Conservation (phyloP, 2,329 filamentous ascomycete genomes). For the Venturia carpophila region DNA sequence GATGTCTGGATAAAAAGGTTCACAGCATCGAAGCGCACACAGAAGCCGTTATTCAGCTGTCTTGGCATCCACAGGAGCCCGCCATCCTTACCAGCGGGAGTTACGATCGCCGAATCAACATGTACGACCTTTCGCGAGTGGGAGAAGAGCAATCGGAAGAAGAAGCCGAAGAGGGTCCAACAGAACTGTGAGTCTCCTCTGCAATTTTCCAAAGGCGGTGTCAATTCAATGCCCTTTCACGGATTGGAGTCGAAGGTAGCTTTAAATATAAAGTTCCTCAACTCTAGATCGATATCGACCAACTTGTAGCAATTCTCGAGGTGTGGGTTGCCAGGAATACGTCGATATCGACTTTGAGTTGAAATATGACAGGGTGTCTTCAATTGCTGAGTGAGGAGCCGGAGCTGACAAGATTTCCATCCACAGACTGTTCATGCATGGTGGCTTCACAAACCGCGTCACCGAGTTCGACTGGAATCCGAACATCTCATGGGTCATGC, state of each 20-base stretch:
- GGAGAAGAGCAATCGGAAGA: constrained; percentile 94
- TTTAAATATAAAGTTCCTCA: too few species aligned
- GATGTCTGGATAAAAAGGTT: constrained; percentile 81
- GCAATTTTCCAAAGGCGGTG: not conserved
- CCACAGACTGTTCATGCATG: constrained; percentile 87
- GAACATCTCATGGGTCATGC: constrained; percentile 94
- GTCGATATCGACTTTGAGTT: not conserved
- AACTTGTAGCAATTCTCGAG: constrained; percentile 20
- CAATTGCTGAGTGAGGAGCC: not conserved
- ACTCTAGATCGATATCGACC: not conserved
- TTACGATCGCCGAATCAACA: constrained; percentile 87
- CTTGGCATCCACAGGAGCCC: constrained; percentile 90
- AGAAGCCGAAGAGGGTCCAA: constrained; percentile 88
- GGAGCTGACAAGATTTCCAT: constrained; percentile 20
- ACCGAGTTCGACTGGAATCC: constrained; percentile 97
- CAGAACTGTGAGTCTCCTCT: constrained; percentile 60
- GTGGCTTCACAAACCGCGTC: constrained; percentile 92
- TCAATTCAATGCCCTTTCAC: too few species aligned
- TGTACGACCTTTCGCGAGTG: constrained; percentile 90
- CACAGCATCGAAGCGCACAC: constrained; percentile 84
- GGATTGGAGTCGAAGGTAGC: too few species aligned
- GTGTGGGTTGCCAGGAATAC: constrained; percentile 19
- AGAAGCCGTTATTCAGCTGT: constrained; percentile 81
- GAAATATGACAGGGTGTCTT: not conserved
- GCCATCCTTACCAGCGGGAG: constrained; percentile 83